These are phyloP conservation scores for Arabis hirsuta DNA, from an alignment of 345 rosid genomes.

Conservation along the genomic window DNA sequence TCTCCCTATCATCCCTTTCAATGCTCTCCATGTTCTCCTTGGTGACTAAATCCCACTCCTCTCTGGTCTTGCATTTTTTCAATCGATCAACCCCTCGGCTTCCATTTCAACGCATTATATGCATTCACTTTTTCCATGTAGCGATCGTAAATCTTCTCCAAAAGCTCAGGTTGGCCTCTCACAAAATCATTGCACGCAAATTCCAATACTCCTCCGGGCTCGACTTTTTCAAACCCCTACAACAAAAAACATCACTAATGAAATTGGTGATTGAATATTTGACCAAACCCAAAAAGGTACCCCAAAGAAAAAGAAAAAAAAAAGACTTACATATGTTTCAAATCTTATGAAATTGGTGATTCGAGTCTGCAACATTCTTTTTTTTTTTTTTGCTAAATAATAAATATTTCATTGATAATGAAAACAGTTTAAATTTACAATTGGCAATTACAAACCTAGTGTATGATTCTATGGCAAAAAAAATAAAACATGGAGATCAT, in stretches of 20 bases:
- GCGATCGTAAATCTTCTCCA: not conserved
- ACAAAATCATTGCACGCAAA: not conserved
- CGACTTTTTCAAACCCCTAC: not conserved
- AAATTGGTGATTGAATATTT: no score
- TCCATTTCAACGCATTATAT: not conserved
- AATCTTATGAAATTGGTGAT: not conserved
- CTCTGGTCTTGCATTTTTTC: not conserved
- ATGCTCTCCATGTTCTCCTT: not conserved
- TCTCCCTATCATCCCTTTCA: not conserved
- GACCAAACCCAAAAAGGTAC: no score
- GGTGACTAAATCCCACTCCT: not conserved
- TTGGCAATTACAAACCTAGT: no score
- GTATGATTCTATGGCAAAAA: no score
- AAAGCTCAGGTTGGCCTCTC: not conserved
- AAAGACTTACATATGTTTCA: no score
- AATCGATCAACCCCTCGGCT: not conserved
- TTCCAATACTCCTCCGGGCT: no score
- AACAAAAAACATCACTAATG: not conserved
- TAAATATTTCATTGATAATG: not conserved
- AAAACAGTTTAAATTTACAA: no score
- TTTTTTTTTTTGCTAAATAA: no score
- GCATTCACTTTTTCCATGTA: not conserved
- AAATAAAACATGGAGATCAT: no score
- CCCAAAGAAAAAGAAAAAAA: no score
- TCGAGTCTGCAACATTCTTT: no score